Evolutionary conservation across 768 basidiomycete genomes (phyloP), one percentile per base, ranked within the genome.

Genomic region (Calocera viscosa): DNA sequence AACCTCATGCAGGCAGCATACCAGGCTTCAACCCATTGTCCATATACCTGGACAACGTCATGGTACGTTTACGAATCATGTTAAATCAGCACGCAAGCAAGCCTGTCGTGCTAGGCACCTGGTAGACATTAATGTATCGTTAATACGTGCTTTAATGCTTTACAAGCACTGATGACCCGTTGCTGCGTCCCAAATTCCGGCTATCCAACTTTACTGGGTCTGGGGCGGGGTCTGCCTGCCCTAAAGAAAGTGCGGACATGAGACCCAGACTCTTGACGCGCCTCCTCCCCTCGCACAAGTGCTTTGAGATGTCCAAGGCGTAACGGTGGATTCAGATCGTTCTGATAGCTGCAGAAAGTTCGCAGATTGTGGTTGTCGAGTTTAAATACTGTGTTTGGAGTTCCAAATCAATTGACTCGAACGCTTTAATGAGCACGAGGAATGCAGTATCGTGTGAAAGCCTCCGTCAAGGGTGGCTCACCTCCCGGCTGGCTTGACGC

Each of bases 401-500:
- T n/a, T n/a, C n/a, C n/a, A n/a, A n/a, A n/a, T 38, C 35, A 38
- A 38, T 14, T 38, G 35, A 38, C 14, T 38, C 14, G 35, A 14
- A 5, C 5, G 7, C 14, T 14, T 14, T 14, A 38, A 14, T 38
- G 7, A 38, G 14, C 7, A 38, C 43, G 43, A 47, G 24, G 16
- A 47, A 47, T 47, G 43, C 8, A 28, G 53, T 14, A 32, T 28
- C 11, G 53, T 10, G 26, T 26, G 22, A 60, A 60, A 60, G 53
- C 53, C 53, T 60, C 53, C 53, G 53, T 24, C 16, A 24, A 24
- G 19, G 43, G 24, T 24, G 43, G 43, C 43, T 47, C 43, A 38
- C 19, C 53, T 60, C 30, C 53, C 53, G 53, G 14, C 53, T 28
- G 53, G 53, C 53, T 60, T 60, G 53, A 60, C 53, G 53, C 53